A percentile compares a stretch with the other conserved stretches of the same genome.
Conservation (phyloP, 164 flowering plant genomes). For the Warburgia ugandensis region DNA sequence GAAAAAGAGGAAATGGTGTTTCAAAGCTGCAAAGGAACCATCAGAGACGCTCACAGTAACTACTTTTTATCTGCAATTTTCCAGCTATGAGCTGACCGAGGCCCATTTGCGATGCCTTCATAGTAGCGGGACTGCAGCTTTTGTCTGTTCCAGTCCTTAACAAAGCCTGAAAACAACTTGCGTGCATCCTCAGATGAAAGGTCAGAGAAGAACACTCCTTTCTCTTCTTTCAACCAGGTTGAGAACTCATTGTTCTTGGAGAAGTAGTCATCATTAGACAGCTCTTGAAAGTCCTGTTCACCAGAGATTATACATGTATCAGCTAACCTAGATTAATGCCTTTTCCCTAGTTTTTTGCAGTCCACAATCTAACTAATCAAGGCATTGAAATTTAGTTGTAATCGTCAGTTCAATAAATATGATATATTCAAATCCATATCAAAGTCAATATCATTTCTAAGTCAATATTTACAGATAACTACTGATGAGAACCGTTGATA, state of each 20-base stretch:
- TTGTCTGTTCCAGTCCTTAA: slow-evolving; percentile 65
- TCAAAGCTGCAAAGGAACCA: background rate
- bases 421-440: too few relatives aligned
- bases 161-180: slow-evolving; percentile 48
- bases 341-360: too few relatives aligned
- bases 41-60: background rate
- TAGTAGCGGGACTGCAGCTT: slow-evolving; percentile 67
- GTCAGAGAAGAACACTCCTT: slow-evolving; percentile 54
- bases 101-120: slow-evolving; percentile 63
- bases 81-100: slow-evolving; percentile 81
- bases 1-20: background rate
- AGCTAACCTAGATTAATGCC: too few relatives aligned
- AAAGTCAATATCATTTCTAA: too few relatives aligned
- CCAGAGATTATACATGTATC: background rate
- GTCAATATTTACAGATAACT: too few relatives aligned
- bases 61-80: slow-evolving; percentile 29
- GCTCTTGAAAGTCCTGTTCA: slow-evolving; percentile 35
- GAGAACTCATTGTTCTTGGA: slow-evolving; percentile 86
- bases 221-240: slow-evolving; percentile 82
- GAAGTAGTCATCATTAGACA: slow-evolving; percentile 67
- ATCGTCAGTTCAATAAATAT: too few relatives aligned
- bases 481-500: too few relatives aligned
- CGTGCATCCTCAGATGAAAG: slow-evolving; percentile 74
- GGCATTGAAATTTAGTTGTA: too few relatives aligned
- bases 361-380: too few relatives aligned